Evolutionary conservation across 495 filamentous ascomycete genomes (phyloP), one percentile per base, ranked within the genome.

Genomic region (Aspergillus panamensis): DNA sequence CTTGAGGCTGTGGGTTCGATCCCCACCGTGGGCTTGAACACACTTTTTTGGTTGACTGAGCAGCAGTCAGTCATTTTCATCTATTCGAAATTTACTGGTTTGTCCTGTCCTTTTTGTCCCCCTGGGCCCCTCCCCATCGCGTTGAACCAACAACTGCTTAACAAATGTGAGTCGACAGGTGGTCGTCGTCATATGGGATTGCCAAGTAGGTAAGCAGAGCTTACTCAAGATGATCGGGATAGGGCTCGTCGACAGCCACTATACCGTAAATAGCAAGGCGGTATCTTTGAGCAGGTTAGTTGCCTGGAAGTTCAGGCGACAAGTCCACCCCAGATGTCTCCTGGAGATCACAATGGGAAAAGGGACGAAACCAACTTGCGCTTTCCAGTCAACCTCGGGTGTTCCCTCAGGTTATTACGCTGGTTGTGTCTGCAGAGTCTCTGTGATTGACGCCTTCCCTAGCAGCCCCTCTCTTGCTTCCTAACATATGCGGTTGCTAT

Each of bases 361-460:
- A 25, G 25, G 25, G 25, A 50, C 32, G 48, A 50, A 60, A 16
- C 50, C 19, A 53, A 40, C 25, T 55, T 16, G 30, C 51, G 6
- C 35, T 32, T 59, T 52, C 31, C 53, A 57, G 14, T 52, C 57
- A 48, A 62, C 63, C 53, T 57, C 57, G 63, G 63, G 51, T 31
- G 32, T 42, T 35, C 31, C 10, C 39, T 42, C 6, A 33, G 40
- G 16, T 4, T 20, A 45, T 16, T 6, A 43, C 42, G 21, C 43
- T 55, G 20, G 42, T 9, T 47, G 40, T 30, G 30, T 57, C 45
- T 47, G 39, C 10, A 17, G 45, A 30, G 50, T 40, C 55, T 57
- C 64, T 62, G 64, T 66, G 64, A 66, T 63, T 62, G 29, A 57
- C 44, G 42, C 48, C 32, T 48, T 49, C 32, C 51, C 39, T 47